Evolutionary conservation across 306 rosid genomes (phyloP).

Genomic region (Acacia melanoxylon): DNA sequence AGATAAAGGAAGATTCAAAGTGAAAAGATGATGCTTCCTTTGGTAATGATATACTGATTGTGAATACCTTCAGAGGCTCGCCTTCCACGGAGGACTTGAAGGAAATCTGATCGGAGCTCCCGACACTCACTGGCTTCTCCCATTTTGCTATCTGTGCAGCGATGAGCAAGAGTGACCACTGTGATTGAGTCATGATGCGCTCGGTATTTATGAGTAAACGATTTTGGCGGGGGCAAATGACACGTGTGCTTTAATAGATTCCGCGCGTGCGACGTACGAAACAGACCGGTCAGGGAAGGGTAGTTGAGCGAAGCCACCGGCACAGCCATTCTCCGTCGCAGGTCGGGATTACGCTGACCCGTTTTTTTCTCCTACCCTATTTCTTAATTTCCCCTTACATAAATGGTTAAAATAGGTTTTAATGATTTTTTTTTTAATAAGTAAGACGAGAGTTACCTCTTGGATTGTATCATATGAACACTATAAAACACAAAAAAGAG

Average conservation of each 20-base stretch:
- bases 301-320: neutral
- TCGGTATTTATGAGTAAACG: neutral
- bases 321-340: neutral
- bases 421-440: too few species aligned
- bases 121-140: constrained; percentile 36
- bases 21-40: neutral
- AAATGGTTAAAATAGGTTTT: neutral
- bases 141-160: constrained; percentile 26
- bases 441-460: too few species aligned
- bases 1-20: neutral
- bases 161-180: neutral
- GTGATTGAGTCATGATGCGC: neutral
- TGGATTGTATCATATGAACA: too few species aligned
- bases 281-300: neutral
- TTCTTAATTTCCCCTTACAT: neutral
- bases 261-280: neutral
- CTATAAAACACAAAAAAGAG: too few species aligned
- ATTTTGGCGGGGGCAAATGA: neutral
- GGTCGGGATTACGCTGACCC: neutral
- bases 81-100: constrained; percentile 48
- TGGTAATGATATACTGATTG: neutral
- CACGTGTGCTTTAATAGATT: neutral
- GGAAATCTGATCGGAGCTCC: constrained; percentile 59
- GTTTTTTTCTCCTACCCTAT: neutral
- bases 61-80: constrained; percentile 49